Evolutionary conservation across 768 basidiomycete species (phyloP).

Genomic region (Trametes maxima): DNA sequence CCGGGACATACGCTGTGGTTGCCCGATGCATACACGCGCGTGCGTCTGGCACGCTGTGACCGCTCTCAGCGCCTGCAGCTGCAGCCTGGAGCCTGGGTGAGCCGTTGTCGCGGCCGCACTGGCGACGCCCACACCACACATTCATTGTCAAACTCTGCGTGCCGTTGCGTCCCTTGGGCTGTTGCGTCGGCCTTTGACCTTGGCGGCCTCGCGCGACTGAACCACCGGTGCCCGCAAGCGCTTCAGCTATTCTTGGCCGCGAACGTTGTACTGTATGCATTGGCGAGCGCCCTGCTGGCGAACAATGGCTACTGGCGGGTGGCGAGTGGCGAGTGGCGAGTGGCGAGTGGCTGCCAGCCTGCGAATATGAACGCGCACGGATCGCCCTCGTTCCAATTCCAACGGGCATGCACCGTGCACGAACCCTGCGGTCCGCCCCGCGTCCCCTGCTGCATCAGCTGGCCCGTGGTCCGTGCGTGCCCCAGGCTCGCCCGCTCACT

Average conservation of each 20-base stretch:
- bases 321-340: not conserved
- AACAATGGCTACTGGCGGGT: not conserved
- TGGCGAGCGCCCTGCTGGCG: not conserved
- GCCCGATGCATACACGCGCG: constrained; percentile 3
- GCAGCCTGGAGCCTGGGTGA: no score
- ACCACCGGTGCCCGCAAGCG: not conserved
- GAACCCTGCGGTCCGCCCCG: no score
- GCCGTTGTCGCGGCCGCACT: no score
- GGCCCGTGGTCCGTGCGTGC: not conserved
- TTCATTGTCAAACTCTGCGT: no score
- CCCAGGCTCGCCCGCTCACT: no score
- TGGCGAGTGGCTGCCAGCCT: not conserved
- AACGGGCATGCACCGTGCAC: no score
- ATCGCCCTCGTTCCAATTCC: not conserved
- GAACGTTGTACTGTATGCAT: not conserved
- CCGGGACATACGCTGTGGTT: constrained; percentile 7
- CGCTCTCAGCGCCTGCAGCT: not conserved
- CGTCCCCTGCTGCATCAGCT: constrained; percentile 16
- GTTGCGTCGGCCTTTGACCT: constrained; percentile 4
- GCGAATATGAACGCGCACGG: constrained; percentile 10
- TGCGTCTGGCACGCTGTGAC: not conserved
- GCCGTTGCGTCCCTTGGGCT: no score
- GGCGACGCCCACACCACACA: no score
- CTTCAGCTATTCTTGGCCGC: constrained; percentile 7
- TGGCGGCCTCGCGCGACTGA: constrained; percentile 11